A percentile compares a stretch with the other conserved stretches of the same genome.
Evolutionary conservation across 2,329 filamentous ascomycete species (phyloP).

Genomic region (Calonectria crousiana): DNA sequence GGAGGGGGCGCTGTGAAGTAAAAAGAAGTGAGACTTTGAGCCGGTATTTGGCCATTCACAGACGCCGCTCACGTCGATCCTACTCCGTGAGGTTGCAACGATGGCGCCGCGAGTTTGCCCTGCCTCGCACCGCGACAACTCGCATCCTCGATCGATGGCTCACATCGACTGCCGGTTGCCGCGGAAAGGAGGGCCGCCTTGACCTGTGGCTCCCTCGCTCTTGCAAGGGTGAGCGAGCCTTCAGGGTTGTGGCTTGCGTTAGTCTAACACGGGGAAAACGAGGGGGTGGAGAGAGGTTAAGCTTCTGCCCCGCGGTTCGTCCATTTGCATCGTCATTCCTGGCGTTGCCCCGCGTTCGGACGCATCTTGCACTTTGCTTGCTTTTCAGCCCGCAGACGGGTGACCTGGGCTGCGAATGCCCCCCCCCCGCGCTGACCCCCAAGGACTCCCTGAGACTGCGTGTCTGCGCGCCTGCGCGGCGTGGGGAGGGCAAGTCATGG

Average conservation of each 20-base stretch:
- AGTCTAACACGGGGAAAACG: constrained; percentile 42
- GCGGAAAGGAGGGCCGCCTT: constrained; percentile 12
- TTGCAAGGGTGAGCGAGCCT: constrained; percentile 14
- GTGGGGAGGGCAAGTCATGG: constrained; percentile 11
- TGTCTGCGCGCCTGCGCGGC: background rate
- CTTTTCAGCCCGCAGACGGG: constrained; percentile 7
- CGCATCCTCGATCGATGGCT: background rate
- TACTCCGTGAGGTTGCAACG: background rate
- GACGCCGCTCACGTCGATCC: background rate
- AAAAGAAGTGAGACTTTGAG: background rate
- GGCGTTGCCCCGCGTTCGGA: constrained; percentile 3
- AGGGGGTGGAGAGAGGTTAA: constrained; percentile 36
- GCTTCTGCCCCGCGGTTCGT: constrained; percentile 23
- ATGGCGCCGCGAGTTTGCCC: background rate
- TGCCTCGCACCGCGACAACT: background rate
- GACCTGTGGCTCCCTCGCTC: background rate
- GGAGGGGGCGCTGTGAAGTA: background rate
- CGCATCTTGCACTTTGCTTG: background rate
- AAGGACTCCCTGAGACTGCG: background rate
- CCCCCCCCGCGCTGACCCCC: constrained; percentile 5
- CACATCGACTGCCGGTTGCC: constrained; percentile 12
- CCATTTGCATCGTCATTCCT: constrained; percentile 4
- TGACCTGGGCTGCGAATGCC: background rate
- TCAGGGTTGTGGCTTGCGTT: constrained; percentile 43
- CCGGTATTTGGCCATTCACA: background rate